These are phyloP conservation scores for Omphalotus olearius DNA, from an alignment of 1,284 basidiomycete species.

Conservation along the genomic window DNA sequence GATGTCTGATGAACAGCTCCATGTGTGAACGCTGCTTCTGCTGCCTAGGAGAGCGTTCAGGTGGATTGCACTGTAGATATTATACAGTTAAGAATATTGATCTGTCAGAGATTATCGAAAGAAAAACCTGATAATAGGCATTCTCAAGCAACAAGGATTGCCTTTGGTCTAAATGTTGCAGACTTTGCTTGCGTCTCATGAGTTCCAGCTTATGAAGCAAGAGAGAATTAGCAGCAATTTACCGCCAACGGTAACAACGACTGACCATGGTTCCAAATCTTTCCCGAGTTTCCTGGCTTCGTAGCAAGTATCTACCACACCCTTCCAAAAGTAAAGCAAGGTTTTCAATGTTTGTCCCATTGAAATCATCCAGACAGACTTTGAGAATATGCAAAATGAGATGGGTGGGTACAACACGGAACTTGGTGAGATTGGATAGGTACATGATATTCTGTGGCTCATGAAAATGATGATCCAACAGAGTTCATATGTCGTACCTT, in stretches of 20 bases:
- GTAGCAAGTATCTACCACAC: slow-evolving; percentile 89
- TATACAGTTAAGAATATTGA: too few relatives aligned
- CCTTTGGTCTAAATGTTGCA: slow-evolving; percentile 89
- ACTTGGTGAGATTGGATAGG: slow-evolving; percentile 92
- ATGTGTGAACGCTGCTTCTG: slow-evolving; percentile 85
- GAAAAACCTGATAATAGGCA: slow-evolving; percentile 89
- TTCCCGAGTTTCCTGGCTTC: slow-evolving; percentile 84
- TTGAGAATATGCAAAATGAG: slow-evolving; percentile 95
- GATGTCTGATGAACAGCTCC: slow-evolving; percentile 90
- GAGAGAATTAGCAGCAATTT: background rate
- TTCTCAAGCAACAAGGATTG: slow-evolving; percentile 92
- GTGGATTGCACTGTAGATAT: slow-evolving; percentile 83
- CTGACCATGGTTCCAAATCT: slow-evolving; percentile 79
- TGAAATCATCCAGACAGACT: slow-evolving; percentile 95
- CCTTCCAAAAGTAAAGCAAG: slow-evolving; percentile 89
- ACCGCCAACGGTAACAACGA: slow-evolving; percentile 19
- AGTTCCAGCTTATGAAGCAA: slow-evolving; percentile 69
- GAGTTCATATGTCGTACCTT: slow-evolving; percentile 51
- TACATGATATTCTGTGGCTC: slow-evolving; percentile 77
- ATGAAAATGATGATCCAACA: slow-evolving; percentile 3
- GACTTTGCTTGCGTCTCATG: slow-evolving; percentile 90
- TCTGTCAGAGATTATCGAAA: background rate
- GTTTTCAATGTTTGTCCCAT: slow-evolving; percentile 90
- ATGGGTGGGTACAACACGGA: slow-evolving; percentile 89
- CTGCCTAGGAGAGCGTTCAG: slow-evolving; percentile 83